Evolutionary conservation across 169 alveolate species (phyloP).

Genomic region (Plasmodium reichenowi): DNA sequence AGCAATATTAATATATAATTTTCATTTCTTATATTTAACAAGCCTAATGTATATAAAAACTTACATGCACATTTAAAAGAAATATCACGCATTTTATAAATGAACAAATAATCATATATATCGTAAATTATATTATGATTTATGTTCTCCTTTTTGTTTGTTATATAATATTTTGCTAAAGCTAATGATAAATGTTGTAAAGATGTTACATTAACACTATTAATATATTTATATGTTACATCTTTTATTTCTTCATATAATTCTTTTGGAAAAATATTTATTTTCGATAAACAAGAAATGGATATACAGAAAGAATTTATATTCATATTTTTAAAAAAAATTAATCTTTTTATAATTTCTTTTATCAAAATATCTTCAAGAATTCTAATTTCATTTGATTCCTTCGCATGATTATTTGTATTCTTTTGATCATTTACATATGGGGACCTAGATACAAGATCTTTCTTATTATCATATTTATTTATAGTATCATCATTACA

Average conservation of each 20-base stretch:
- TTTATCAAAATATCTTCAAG: conserved; percentile 59
- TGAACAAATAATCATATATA: conserved; percentile 57
- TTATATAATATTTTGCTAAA: conserved; percentile 47
- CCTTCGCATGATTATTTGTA: background rate
- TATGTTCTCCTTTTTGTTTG: conserved; percentile 7
- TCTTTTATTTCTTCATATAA: conserved; percentile 55
- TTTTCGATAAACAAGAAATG: conserved; percentile 49
- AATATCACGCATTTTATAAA: conserved; percentile 28
- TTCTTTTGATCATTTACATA: background rate
- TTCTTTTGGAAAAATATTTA: conserved; percentile 50
- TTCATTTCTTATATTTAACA: conserved; percentile 48
- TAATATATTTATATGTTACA: conserved; percentile 42
- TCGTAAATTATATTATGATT: conserved; percentile 24
- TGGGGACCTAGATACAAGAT: too few relatives aligned
- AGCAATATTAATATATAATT: conserved; percentile 38
- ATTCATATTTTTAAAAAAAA: conserved; percentile 54
- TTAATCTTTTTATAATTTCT: conserved; percentile 38
- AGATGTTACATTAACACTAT: conserved; percentile 56
- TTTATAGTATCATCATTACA: too few relatives aligned
- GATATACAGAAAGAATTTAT: conserved; percentile 70
- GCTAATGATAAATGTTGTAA: conserved; percentile 60
- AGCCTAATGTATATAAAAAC: conserved; percentile 45
- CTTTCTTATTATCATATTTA: too few relatives aligned
- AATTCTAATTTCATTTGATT: background rate
- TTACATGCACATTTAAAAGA: conserved; percentile 71